Percentiles rank a stretch among this genome's conserved stretches.
Evolutionary conservation across 306 rosid species (phyloP).

Genomic region (Vachellia pachyceras): DNA sequence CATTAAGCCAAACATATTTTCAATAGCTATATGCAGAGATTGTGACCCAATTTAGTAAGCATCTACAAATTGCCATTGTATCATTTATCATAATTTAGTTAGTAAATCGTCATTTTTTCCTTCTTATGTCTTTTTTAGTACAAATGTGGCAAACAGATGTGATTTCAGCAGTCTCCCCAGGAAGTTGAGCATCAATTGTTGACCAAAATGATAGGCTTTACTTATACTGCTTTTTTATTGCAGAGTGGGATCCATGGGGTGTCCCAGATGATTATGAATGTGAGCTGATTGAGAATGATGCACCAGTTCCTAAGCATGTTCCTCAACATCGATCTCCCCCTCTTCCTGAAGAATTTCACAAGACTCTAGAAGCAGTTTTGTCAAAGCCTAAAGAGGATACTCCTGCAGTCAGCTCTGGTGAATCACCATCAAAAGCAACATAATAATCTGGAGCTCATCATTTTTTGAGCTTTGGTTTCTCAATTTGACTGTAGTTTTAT

Average conservation of each 20-base stretch:
- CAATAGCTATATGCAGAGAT: background rate
- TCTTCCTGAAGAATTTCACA: slow-evolving; percentile 72
- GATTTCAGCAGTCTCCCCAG: background rate
- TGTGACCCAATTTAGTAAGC: background rate
- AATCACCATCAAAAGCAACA: slow-evolving; percentile 53
- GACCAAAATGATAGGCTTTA: background rate
- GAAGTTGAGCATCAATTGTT: background rate
- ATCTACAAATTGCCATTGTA: background rate
- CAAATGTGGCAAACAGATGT: background rate
- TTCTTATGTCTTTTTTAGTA: background rate
- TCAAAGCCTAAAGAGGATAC: slow-evolving; percentile 42
- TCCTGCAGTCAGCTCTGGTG: slow-evolving; percentile 47
- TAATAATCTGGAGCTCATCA: slow-evolving; percentile 31
- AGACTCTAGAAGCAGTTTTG: slow-evolving; percentile 54
- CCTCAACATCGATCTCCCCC: slow-evolving; percentile 86
- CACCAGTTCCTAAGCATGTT: slow-evolving; percentile 88
- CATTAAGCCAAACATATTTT: background rate
- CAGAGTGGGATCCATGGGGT: slow-evolving; percentile 98
- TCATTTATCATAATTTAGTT: background rate
- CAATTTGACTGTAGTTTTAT: slow-evolving; percentile 24
- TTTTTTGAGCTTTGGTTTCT: slow-evolving; percentile 42
- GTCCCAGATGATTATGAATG: slow-evolving; percentile 80
- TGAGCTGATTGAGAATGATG: slow-evolving; percentile 85
- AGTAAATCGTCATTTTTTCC: background rate
- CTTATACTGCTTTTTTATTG: slow-evolving; percentile 40